Evolutionary conservation across 495 filamentous ascomycete genomes (phyloP).

Genomic region (Xeromyces bisporus): DNA sequence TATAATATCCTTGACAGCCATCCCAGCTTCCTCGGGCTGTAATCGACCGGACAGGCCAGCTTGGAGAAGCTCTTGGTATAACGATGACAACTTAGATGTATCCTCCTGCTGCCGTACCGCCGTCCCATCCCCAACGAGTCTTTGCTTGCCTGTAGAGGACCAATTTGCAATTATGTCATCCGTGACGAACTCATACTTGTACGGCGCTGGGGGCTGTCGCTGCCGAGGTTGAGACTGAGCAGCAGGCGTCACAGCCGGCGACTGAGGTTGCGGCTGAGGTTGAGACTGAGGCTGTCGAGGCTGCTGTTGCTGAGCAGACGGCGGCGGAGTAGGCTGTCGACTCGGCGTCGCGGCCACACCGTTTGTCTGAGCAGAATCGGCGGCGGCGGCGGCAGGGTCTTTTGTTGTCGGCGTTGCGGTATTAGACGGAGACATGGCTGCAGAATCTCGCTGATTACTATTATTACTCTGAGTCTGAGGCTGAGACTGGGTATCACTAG

Average conservation of each 20-base stretch:
- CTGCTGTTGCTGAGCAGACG: slow-evolving; percentile 4
- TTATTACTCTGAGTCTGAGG: slow-evolving; percentile 22
- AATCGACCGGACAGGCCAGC: slow-evolving; percentile 54
- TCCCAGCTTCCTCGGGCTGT: slow-evolving; percentile 49
- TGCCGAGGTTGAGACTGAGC: slow-evolving; percentile 11
- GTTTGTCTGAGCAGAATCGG: slow-evolving; percentile 13
- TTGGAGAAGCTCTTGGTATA: slow-evolving; percentile 75
- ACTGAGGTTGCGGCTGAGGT: slow-evolving; percentile 7
- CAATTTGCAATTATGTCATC: slow-evolving; percentile 32
- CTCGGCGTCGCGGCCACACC: slow-evolving; percentile 6
- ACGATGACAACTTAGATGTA: slow-evolving; percentile 40
- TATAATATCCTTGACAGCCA: slow-evolving; percentile 55
- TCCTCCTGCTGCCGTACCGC: slow-evolving; percentile 48
- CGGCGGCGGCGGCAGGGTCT: slow-evolving; percentile 10
- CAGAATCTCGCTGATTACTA: slow-evolving; percentile 15
- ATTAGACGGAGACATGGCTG: slow-evolving; percentile 23
- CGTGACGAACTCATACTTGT: slow-evolving; percentile 41
- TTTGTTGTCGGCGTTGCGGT: slow-evolving; percentile 8
- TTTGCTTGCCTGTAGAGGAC: slow-evolving; percentile 28
- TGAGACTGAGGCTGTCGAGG: slow-evolving; percentile 8
- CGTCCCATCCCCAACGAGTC: slow-evolving; percentile 27
- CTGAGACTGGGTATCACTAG: too few relatives aligned
- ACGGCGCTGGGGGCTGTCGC: slow-evolving; percentile 17
- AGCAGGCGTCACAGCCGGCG: slow-evolving; percentile 8
- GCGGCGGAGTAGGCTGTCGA: slow-evolving; percentile 10